phyloP scores from a whole-genome alignment of 805 yeast species.

The Yarrowia porcina region DNA sequence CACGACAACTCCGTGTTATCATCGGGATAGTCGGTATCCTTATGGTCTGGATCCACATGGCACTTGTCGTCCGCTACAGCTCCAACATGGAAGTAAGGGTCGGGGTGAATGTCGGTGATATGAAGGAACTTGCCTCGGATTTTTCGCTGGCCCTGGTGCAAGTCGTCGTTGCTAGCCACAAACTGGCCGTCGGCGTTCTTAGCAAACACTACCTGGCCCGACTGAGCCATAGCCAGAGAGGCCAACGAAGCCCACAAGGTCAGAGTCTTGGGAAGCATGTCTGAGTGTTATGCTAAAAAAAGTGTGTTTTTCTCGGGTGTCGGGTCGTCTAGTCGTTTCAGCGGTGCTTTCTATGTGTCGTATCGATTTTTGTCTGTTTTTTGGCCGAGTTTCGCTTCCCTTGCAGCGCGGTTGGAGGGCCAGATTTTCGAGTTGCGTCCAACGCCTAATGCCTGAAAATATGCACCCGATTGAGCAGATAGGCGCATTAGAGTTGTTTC shows the following conservation, averaged over 20 bases:
- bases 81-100: conserved; percentile 58
- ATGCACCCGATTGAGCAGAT: conserved; percentile 20
- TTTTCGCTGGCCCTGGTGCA: background rate
- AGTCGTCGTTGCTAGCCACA: background rate
- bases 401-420: background rate
- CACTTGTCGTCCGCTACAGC: conserved; percentile 51
- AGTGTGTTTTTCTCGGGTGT: background rate
- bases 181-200: conserved; percentile 19
- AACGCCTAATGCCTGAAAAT: conserved; percentile 15
- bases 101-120: conserved; percentile 85
- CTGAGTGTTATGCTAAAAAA: background rate
- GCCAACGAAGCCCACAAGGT: conserved; percentile 13
- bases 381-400: background rate
- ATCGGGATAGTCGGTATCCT: background rate
- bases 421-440: background rate
- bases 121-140: conserved; percentile 80
- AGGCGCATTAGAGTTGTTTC: background rate
- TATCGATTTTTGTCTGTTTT: background rate
- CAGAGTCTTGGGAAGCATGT: conserved; percentile 13
- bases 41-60: conserved; percentile 42
- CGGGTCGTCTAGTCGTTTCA: background rate
- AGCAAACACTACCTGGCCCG: conserved; percentile 6
- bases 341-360: background rate
- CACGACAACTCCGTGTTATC: background rate
- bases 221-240: background rate